Percentiles rank a stretch among this genome's conserved stretches.
phyloP scores from a whole-genome alignment of 768 basidiomycete species.

The Lentinula sp. region DNA sequence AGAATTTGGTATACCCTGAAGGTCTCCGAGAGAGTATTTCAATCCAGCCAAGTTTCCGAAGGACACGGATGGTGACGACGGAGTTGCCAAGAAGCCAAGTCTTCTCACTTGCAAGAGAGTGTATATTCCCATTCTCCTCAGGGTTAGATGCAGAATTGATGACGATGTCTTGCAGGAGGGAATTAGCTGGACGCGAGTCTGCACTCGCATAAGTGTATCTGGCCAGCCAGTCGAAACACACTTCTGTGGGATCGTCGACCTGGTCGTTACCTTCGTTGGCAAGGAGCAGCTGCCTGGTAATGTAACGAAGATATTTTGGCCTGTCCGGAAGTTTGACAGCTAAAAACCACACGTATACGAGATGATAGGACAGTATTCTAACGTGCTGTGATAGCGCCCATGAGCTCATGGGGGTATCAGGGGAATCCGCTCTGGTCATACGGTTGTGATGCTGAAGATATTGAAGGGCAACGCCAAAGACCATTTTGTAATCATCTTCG shows the following conservation, averaged over 20 bases:
- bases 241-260: constrained; percentile 88
- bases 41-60: constrained; percentile 79
- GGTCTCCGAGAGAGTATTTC: constrained; percentile 81
- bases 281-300: constrained; percentile 78
- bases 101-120: constrained; percentile 41
- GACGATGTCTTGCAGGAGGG: constrained; percentile 73
- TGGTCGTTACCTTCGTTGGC: constrained; percentile 72
- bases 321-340: constrained; percentile 80
- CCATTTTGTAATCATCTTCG: constrained; percentile 84
- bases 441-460: constrained; percentile 90
- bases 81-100: constrained; percentile 86
- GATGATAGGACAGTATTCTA: constrained; percentile 81
- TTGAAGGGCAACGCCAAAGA: constrained; percentile 90
- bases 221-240: constrained; percentile 97
- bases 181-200: constrained; percentile 82
- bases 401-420: constrained; percentile 48
- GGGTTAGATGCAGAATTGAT: constrained; percentile 27
- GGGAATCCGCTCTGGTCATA: constrained; percentile 26
- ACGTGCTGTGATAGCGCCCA: constrained; percentile 92
- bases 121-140: background rate
- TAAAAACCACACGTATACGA: constrained; percentile 94
- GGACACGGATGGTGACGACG: constrained; percentile 73
- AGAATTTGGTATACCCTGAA: constrained; percentile 81
- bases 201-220: constrained; percentile 92
- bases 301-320: constrained; percentile 75